phyloP scores from a whole-genome alignment of 2,329 filamentous ascomycete species.

The Sporothrix schenckii region DNA sequence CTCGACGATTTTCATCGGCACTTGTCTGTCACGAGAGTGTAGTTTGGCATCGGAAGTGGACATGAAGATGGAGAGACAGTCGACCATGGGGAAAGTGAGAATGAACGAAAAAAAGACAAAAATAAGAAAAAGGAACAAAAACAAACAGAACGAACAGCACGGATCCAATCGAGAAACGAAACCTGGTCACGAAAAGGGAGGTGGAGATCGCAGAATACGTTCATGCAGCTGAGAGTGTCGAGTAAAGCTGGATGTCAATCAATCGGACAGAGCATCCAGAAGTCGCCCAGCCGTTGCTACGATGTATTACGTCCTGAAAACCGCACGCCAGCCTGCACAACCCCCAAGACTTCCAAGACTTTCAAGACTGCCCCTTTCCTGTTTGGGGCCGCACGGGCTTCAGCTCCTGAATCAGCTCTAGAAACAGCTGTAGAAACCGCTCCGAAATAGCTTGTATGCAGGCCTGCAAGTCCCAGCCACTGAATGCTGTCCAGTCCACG shows the following conservation, averaged over 20 bases:
- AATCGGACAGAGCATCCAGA: neutral
- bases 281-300: too few relatives aligned
- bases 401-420: too few relatives aligned
- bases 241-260: neutral
- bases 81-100: neutral
- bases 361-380: neutral
- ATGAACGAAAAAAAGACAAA: neutral
- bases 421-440: too few relatives aligned
- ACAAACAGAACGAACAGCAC: neutral
- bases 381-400: neutral
- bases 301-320: too few relatives aligned
- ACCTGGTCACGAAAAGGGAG: neutral
- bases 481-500: neutral
- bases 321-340: too few relatives aligned
- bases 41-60: neutral
- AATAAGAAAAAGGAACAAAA: neutral
- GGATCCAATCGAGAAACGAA: slow-evolving; percentile 13
- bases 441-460: too few relatives aligned
- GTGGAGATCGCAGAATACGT: neutral
- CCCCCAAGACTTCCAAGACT: neutral
- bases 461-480: neutral
- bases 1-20: too few relatives aligned
- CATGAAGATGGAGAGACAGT: neutral
- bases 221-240: neutral
- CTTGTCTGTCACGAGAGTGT: too few relatives aligned